phyloP scores from a whole-genome alignment of 2,329 filamentous ascomycete species.

The Penicillium sp. region DNA sequence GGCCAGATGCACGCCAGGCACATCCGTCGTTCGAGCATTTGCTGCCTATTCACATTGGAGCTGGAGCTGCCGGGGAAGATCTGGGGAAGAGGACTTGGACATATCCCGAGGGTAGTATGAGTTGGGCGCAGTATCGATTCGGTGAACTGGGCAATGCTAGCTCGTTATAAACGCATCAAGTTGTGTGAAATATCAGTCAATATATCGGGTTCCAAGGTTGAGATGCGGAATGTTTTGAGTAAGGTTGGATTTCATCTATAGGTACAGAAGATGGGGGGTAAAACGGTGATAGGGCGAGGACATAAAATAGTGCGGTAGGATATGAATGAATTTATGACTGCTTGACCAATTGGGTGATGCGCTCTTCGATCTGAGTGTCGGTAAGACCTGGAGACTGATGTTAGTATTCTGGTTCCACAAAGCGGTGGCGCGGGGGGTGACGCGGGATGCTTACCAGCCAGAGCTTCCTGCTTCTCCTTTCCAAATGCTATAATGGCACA shows the following conservation, averaged over 20 bases:
- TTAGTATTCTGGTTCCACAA: conserved; percentile 12
- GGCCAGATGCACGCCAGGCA: conserved; percentile 58
- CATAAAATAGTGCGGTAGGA: conserved; percentile 22
- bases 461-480: conserved; percentile 65
- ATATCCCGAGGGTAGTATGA: conserved; percentile 53
- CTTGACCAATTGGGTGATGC: conserved; percentile 65
- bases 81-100: conserved; percentile 51
- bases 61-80: conserved; percentile 56
- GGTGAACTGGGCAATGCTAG: conserved; percentile 36
- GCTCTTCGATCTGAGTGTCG: conserved; percentile 70
- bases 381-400: conserved; percentile 55
- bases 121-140: conserved; percentile 59
- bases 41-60: conserved; percentile 60
- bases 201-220: not conserved
- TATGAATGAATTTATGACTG: conserved; percentile 31
- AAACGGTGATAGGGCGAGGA: conserved; percentile 26
- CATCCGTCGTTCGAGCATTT: conserved; percentile 67
- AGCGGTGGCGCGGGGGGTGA: not conserved
- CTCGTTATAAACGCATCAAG: conserved; percentile 17
- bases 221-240: conserved; percentile 10
- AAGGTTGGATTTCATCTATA: conserved; percentile 39
- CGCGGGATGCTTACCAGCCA: conserved; percentile 54
- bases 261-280: conserved; percentile 35
- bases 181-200: not conserved
- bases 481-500: conserved; percentile 57